A percentile compares a stretch with the other conserved stretches of the same genome.
Evolutionary conservation across 192 early-diverging fungal species (phyloP).

Genomic region (Coemansia sp.): DNA sequence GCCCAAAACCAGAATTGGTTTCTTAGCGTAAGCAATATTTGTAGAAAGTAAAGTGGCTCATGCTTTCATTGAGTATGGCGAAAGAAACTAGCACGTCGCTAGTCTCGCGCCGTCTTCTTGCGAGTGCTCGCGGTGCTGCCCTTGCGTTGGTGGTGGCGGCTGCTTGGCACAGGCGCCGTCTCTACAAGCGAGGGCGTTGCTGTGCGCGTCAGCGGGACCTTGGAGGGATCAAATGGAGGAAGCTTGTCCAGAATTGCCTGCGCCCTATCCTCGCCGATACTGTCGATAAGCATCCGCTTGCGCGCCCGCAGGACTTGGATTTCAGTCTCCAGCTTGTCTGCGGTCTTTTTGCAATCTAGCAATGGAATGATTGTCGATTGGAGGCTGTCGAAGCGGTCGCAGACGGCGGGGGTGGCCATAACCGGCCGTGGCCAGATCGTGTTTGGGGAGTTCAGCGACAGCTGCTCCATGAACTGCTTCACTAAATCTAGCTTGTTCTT

Average conservation of each 20-base stretch:
- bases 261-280: constrained; percentile 36
- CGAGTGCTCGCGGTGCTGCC: constrained; percentile 46
- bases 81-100: neutral
- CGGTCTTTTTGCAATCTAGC: constrained; percentile 81
- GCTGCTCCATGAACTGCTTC: constrained; percentile 52
- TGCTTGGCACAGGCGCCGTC: constrained; percentile 5
- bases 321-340: constrained; percentile 82
- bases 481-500: constrained; percentile 56
- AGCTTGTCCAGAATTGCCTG: constrained; percentile 31
- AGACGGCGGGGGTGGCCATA: constrained; percentile 83
- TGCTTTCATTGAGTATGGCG: too few relatives aligned
- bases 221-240: constrained; percentile 31
- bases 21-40: neutral
- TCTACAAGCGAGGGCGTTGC: constrained; percentile 13
- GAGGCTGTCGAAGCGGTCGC: constrained; percentile 77
- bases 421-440: constrained; percentile 68
- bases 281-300: constrained; percentile 46
- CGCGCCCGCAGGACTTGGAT: constrained; percentile 56
- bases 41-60: neutral
- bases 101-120: constrained; percentile 28
- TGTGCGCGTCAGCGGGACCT: constrained; percentile 9
- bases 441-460: constrained; percentile 45
- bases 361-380: constrained; percentile 73
- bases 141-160: constrained; percentile 44
- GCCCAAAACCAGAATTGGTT: neutral